Base-by-base conservation (phyloP, 768 basidiomycete species). In the Strobilomyces dryophilus region DNA sequence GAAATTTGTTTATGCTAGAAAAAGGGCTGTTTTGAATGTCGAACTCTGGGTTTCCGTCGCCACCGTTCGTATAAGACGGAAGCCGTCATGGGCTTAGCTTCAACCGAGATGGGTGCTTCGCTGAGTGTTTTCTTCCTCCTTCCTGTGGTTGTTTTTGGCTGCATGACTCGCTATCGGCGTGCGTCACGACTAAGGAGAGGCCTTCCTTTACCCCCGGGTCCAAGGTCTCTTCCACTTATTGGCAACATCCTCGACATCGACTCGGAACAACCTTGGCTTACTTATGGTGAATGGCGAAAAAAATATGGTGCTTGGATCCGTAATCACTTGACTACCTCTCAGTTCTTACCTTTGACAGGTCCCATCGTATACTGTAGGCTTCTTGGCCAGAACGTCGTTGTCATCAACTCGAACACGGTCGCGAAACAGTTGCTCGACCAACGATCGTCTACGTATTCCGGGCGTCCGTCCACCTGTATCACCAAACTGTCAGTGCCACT, bases 371-470 rank as follows among this genome's bases (percentile, higher is more conserved):
- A 70, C 27, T 67, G 62, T 35, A 55, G 49, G 35, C 49, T 67
- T 8, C 55, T 67, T 7, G 61, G 66, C 21, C 68, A 67, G 34
- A 49, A 55, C 8, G 51, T 68, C 20, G 43, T 67, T 36, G 51
- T 67, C 46, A 64, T 67, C 37, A 68, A 66, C 32, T 67, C 68
- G 5, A 52, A 45, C 12, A 59, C 36, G 24, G 52, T 67, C 9
- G 66, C 66, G 24, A 63, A 45, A 43, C 60, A 70, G 35, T 39
- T 67, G 36, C 63, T 67, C 41, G 64, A 70, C 49, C 61, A 68
- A 32, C 64, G 68, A 21, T 70, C 66, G 14, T 59, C 64, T 17
- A 47, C 37, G 35, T 67, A 70, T 40, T 70, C 68, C 18, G 66
- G 57, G 24, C 68, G 66, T 44, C 66, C 66, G 7, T 37, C 62